Evolutionary conservation across 805 yeast species (phyloP).

Genomic region (Candida arabinofermentans): DNA sequence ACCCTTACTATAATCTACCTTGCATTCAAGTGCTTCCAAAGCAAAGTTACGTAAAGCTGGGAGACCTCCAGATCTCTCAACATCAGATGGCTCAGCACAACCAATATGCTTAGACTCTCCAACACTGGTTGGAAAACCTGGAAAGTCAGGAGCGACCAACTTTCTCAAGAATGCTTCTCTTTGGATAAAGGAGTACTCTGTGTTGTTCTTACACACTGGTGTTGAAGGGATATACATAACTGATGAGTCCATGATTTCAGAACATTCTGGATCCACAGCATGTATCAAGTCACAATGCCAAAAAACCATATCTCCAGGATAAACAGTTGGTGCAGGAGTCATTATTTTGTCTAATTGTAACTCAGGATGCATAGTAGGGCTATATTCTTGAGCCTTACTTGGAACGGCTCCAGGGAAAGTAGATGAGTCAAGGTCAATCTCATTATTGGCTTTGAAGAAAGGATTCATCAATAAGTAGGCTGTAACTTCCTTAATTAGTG

Average conservation of each 20-base stretch:
- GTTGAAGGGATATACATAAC: constrained; percentile 36
- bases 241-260: constrained; percentile 33
- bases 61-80: constrained; percentile 17
- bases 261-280: constrained; percentile 36
- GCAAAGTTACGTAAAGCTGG: constrained; percentile 20
- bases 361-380: constrained; percentile 32
- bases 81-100: constrained; percentile 20
- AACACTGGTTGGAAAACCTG: constrained; percentile 22
- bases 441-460: constrained; percentile 32
- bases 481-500: constrained; percentile 33
- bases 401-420: constrained; percentile 38
- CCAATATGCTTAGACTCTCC: constrained; percentile 24
- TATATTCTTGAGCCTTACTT: constrained; percentile 34
- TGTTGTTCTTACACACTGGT: constrained; percentile 26
- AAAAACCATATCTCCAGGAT: constrained; percentile 38
- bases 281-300: constrained; percentile 40
- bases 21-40: constrained; percentile 15
- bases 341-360: constrained; percentile 30
- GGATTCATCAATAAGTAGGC: constrained; percentile 40
- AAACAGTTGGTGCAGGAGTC: constrained; percentile 35
- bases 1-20: constrained; percentile 7
- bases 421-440: constrained; percentile 30
- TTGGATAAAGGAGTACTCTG: constrained; percentile 18
- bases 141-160: constrained; percentile 27
- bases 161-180: constrained; percentile 23